Base-by-base conservation (phyloP, 192 early-diverging fungal genomes). In the Coemansia sp. region DNA sequence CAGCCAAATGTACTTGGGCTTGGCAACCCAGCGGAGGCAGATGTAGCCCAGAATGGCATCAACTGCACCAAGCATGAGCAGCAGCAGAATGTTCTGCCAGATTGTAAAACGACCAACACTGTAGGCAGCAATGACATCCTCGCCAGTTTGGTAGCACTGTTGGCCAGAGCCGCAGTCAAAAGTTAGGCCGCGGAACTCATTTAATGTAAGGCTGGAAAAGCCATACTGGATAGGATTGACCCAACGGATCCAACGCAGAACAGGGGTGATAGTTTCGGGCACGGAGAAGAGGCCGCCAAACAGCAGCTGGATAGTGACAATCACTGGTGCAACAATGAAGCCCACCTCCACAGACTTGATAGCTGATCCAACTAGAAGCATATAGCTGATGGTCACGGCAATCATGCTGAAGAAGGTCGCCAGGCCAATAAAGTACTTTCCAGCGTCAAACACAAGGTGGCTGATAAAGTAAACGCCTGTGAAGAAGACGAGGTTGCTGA, bases 241-340 rank as follows among this genome's bases (percentile, higher is more conserved):
- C 73, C 69, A 84, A 49, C 78, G 78, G 9, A 84, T 78, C 82
- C 82, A 84, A n/a, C 72, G 62, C 34, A 81, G 65, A 25, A 81
- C 82, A 1, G 82, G 74, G 0, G 82, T 81, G 53, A 84, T 76
- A 8, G 65, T 67, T 3, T 64, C 49, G 6, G 69, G 66, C 65
- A 72, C 73, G 21, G 73, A 72, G 52, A 84, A 71, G 38, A 81
- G 58, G n/a, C 78, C 82, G 50, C 78, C 78, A 58, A 75, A 84
- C 25, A 84, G 56, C 18, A 84, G 64, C 64, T 76, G 74, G 31
- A 84, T 75, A 18, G 76, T 75, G 12, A 78, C 64, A 24, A 84
- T 52, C 1, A 67, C 61, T 0, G 76, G 78, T 0, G 82, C 71
- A 49, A 73, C 61, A 30, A 81, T 69, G 32, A 81, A 77, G 12